Base-by-base conservation (phyloP, 202 grass and related monocot genomes). In the Setaria italica region DNA sequence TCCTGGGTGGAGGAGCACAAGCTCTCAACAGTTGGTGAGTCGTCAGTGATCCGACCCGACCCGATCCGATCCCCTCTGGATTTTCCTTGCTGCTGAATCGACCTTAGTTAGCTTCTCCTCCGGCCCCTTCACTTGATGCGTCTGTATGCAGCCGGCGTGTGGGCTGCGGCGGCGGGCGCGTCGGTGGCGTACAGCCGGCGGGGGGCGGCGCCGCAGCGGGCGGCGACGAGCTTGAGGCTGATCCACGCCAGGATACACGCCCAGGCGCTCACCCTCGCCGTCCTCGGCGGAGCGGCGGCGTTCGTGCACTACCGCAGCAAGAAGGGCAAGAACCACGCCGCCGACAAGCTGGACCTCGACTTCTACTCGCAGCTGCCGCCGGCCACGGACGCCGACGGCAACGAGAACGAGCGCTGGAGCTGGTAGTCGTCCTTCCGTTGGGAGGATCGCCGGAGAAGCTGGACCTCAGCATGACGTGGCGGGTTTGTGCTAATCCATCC, bases 1-100 rank as follows among this genome's bases (percentile, higher is more conserved):
- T 70, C 92, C 1, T 97, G 92, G 92, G 83, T 90, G 79, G 80
- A 85, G 7, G 92, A 97, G 15, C 95, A 97, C 95, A 95, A 95
- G 91, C 91, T 97, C 73, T 25, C 91, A 4, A 89, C 80, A 69
- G 83, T 92, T 79, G 95, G 95, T 97, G 48, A 79, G 69, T 51
- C 16, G 62, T 1, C 54, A 7, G 6, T 2, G 1, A 39, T 39
- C 37, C 5, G 4, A 39, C 20, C 55, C 9, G 51, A 53, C 16
- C 3, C 11, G 14, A 53, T 53, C 4, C 9, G 7, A 9, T 10
- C 43, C 16, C 16, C 51, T 41, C 39, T 41, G 39, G 1, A 37
- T 37, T 37, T 37, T 37, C 0, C 35, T 4, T 37, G 25, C 25
- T 4, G 37, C 37, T 4, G 37, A 39, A 39, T 39, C 37, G 37